Evolutionary conservation across 2,329 filamentous ascomycete species (phyloP).

Genomic region (Penicillium frequentans): DNA sequence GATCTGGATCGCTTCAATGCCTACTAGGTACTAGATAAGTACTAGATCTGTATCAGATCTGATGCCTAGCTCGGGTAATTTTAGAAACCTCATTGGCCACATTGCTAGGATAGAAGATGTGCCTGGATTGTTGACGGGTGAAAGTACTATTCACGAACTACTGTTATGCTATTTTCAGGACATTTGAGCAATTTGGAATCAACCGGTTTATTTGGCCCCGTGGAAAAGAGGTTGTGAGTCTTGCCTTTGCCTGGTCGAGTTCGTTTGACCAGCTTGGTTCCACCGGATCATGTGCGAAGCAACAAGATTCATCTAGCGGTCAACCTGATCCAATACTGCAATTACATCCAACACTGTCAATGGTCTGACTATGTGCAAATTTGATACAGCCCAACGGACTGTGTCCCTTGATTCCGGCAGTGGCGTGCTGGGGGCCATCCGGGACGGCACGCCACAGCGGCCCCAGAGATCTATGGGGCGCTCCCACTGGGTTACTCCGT

Average conservation of each 20-base stretch:
- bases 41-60: background rate
- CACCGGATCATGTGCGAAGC: too few relatives aligned
- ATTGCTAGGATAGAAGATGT: too few relatives aligned
- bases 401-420: slow-evolving; percentile 36
- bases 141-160: too few relatives aligned
- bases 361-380: slow-evolving; percentile 32
- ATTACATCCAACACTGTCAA: slow-evolving; percentile 18
- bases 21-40: background rate
- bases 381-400: slow-evolving; percentile 40
- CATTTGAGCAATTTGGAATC: too few relatives aligned
- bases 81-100: background rate
- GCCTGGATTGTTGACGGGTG: too few relatives aligned
- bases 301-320: too few relatives aligned
- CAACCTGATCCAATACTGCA: background rate
- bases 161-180: too few relatives aligned
- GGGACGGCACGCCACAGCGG: slow-evolving; percentile 1
- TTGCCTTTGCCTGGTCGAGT: too few relatives aligned
- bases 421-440: slow-evolving; percentile 38
- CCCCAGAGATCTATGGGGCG: slow-evolving; percentile 23
- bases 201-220: too few relatives aligned
- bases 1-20: too few relatives aligned
- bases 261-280: too few relatives aligned
- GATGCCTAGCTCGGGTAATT: background rate
- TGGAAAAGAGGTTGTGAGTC: too few relatives aligned
- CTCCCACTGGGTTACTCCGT: slow-evolving; percentile 32